These are phyloP conservation scores for Tilletiopsis washingtonensis DNA, from an alignment of 1,284 basidiomycete genomes.

Conservation along the genomic window DNA sequence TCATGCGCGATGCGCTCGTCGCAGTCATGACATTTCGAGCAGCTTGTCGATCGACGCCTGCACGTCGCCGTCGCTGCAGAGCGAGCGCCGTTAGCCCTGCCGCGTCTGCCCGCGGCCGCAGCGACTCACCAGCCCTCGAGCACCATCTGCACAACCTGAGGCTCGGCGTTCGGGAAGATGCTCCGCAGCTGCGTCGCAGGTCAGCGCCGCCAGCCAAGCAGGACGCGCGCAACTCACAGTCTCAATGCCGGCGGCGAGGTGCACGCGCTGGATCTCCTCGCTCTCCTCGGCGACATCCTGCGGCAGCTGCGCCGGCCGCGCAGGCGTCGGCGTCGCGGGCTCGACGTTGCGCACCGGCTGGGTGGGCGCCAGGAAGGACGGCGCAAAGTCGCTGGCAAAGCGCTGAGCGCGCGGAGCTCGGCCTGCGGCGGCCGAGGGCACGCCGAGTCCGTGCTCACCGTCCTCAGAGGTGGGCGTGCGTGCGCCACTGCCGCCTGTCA, in stretches of 20 bases:
- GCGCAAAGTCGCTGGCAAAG: no score
- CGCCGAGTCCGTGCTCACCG: no score
- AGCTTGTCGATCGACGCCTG: conserved; percentile 4
- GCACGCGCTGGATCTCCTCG: background rate
- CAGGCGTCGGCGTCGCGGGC: no score
- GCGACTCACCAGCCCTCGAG: conserved; percentile 2
- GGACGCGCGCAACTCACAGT: background rate
- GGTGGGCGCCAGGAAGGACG: no score
- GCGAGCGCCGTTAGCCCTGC: background rate
- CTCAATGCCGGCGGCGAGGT: conserved; percentile 4
- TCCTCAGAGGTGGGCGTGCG: no score
- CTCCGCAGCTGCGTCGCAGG: background rate
- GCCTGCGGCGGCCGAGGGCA: no score
- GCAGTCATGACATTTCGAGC: conserved; percentile 5
- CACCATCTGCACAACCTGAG: conserved; percentile 1
- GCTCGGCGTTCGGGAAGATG: conserved; percentile 4
- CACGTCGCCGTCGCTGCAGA: conserved; percentile 4
- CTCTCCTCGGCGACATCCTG: background rate
- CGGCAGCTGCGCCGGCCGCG: no score
- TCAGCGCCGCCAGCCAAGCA: background rate
- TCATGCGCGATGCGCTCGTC: no score
- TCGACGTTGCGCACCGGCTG: no score
- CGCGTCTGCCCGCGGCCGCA: background rate
- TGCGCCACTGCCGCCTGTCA: no score
- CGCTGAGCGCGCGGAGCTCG: no score